Evolutionary conservation across 495 filamentous ascomycete genomes (phyloP).

Genomic region (Neurospora sp.): DNA sequence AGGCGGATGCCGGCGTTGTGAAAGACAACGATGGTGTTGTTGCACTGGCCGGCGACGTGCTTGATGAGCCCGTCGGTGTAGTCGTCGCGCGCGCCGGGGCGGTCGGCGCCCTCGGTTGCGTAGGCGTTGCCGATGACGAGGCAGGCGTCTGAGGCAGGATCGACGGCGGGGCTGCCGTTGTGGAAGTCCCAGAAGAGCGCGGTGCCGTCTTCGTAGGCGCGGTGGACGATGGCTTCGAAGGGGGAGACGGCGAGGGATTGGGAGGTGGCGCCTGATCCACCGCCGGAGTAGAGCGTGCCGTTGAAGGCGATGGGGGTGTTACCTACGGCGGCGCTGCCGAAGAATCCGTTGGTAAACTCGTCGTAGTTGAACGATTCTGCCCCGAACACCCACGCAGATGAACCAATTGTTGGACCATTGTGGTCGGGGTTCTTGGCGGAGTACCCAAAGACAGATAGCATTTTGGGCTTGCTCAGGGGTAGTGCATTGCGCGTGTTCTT

Average conservation of each 20-base stretch:
- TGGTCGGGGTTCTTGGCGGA: constrained; percentile 33
- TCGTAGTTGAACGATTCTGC: constrained; percentile 17
- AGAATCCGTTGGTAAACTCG: constrained; percentile 13
- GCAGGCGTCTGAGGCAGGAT: constrained; percentile 51
- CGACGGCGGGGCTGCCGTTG: constrained; percentile 27
- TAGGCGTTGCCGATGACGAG: constrained; percentile 54
- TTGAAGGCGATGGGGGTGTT: constrained; percentile 27
- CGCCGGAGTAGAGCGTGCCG: constrained; percentile 48
- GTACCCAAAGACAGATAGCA: constrained; percentile 44
- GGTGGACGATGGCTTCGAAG: constrained; percentile 46
- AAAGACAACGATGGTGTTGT: constrained; percentile 53
- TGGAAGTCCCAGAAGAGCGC: constrained; percentile 40
- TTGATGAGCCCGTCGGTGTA: constrained; percentile 48
- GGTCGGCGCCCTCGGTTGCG: constrained; percentile 45
- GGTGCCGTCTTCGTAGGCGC: constrained; percentile 45
- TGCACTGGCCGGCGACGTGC: constrained; percentile 45
- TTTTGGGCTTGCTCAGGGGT: constrained; percentile 40
- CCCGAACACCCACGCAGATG: constrained; percentile 34
- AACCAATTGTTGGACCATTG: constrained; percentile 22
- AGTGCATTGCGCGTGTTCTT: constrained; percentile 49
- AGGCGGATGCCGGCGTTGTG: constrained; percentile 50
- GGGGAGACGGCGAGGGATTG: constrained; percentile 45
- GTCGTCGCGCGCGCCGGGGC: constrained; percentile 31
- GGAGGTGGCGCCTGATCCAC: constrained; percentile 49
- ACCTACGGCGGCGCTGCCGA: not conserved